Conservation (phyloP, 78 protist genomes). For the Bigelowiella natans region DNA sequence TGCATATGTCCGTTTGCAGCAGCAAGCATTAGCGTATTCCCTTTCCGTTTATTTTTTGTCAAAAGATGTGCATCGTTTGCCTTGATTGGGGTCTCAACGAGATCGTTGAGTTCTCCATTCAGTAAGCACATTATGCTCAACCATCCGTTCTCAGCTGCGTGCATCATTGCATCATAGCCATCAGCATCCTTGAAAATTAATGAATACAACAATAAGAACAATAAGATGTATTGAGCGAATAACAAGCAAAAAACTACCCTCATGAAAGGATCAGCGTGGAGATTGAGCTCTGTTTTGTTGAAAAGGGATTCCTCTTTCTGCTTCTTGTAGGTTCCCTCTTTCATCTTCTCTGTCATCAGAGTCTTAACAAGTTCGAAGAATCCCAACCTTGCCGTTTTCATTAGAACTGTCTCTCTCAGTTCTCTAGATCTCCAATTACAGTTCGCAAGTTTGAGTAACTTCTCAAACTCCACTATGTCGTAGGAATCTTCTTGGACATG, state of each 20-base stretch:
- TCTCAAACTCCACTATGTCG: not conserved
- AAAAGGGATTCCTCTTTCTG: not conserved
- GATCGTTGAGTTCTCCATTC: not conserved
- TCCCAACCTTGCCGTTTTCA: not conserved
- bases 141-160: not conserved
- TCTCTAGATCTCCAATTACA: not conserved
- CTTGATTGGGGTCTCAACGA: not conserved
- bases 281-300: not conserved
- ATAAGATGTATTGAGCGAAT: too few species aligned
- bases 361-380: not conserved
- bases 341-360: not conserved
- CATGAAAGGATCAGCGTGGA: not conserved
- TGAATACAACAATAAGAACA: too few species aligned
- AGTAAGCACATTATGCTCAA: not conserved
- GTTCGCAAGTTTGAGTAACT: not conserved
- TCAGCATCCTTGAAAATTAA: not conserved
- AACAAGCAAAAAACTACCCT: too few species aligned
- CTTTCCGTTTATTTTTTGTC: not conserved
- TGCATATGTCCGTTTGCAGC: not conserved
- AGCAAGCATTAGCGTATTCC: not conserved
- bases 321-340: not conserved
- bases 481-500: not conserved
- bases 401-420: not conserved
- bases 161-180: not conserved
- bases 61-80: not conserved